Evolutionary conservation across 2,329 filamentous ascomycete species (phyloP), one percentile per base, ranked within the genome.

Genomic region (Neocatenulostroma microsporum): DNA sequence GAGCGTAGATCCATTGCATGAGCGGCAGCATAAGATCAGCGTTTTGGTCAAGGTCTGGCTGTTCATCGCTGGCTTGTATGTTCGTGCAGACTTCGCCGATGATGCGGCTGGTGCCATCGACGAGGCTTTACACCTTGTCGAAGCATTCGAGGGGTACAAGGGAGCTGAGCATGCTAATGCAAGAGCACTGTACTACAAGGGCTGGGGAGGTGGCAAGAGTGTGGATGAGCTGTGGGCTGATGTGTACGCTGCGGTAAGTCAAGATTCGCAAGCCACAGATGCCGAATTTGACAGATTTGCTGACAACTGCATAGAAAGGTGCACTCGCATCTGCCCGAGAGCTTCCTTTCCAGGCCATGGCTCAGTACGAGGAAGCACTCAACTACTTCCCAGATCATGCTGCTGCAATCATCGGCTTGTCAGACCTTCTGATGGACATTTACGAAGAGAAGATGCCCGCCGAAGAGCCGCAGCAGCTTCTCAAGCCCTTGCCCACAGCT

Each of bases 161-260:
- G 63, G 72, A 1, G 73, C 69, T 36, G 76, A 83, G 30, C 68
- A 74, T 2, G 76, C 76, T 1, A 81, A 74, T 23, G 73, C 74
- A 12, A 70, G 74, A 30, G 72, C 75, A 6, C 71, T 84, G 25
- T 74, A 74, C 35, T 65, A 78, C 28, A 71, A 74, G 14, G 78
- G 78, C 8, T 95, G 86, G 86, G 86, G 82, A 19, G 77, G 80
- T 44, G 77, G 77, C 29, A 89, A 84, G 64, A 86, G 82, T 51
- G 74, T 87, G 5, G 86, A 93, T 55, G 83, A 86, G 58, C 65
- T 93, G 30, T 85, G 82, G 81, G 87, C 75, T 20, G 88, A 96
- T 60, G 74, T 94, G 1, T 84, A 78, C 61, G 73, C 82, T 12
- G 84, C 93, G 67, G 84, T 87, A 68, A 68, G 78, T 63, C 28